Evolutionary conservation across 2,329 filamentous ascomycete species (phyloP).

Genomic region (Aspergillus sp.): DNA sequence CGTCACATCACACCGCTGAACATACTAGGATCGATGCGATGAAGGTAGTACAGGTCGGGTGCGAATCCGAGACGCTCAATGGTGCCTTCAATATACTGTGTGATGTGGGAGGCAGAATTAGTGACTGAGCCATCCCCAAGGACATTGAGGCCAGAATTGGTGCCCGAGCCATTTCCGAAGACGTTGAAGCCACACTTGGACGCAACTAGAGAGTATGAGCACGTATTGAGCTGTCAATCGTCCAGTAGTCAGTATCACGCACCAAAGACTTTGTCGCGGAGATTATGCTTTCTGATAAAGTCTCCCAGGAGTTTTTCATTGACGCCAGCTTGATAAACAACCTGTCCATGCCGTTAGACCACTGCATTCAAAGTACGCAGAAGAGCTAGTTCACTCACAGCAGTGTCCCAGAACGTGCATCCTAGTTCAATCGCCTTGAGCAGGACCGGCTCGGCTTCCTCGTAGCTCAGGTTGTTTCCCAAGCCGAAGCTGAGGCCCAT

Average conservation of each 20-base stretch:
- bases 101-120: conserved; percentile 48
- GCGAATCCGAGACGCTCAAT: conserved; percentile 49
- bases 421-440: conserved; percentile 49
- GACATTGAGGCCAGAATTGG: conserved; percentile 34
- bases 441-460: conserved; percentile 50
- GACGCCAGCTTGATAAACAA: conserved; percentile 46
- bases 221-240: background rate
- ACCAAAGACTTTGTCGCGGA: conserved; percentile 51
- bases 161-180: conserved; percentile 26
- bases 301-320: conserved; percentile 52
- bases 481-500: conserved; percentile 50
- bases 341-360: conserved; percentile 23
- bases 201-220: conserved; percentile 35
- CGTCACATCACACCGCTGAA: background rate
- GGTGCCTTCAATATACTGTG: conserved; percentile 49
- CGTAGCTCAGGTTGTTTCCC: conserved; percentile 41
- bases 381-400: conserved; percentile 27
- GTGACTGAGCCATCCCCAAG: conserved; percentile 39
- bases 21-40: conserved; percentile 46
- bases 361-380: too few species aligned
- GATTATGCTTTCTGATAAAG: conserved; percentile 51
- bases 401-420: conserved; percentile 49
- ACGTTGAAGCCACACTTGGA: conserved; percentile 48
- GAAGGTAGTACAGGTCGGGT: conserved; percentile 47
- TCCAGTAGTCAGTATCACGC: conserved; percentile 10